Conservation (phyloP, 306 rosid species). For the Castanospermum australe region DNA sequence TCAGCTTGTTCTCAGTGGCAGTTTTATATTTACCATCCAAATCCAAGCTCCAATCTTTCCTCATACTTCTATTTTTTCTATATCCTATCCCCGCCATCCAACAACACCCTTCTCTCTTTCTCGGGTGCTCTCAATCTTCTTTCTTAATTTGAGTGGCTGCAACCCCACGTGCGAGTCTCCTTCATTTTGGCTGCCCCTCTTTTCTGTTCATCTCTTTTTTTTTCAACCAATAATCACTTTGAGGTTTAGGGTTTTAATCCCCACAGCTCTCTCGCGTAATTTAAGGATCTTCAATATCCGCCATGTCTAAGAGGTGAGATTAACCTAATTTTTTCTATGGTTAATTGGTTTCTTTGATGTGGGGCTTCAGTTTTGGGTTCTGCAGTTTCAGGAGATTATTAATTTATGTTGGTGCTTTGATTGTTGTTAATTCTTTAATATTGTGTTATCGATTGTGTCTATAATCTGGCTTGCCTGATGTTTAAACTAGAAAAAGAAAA, state of each 20-base stretch:
- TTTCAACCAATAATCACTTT: background rate
- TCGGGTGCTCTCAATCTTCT: background rate
- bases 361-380: background rate
- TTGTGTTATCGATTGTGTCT: conserved; percentile 5
- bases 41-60: conserved; percentile 1
- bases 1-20: background rate
- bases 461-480: background rate
- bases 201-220: background rate
- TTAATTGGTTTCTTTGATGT: background rate
- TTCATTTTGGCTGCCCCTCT: background rate
- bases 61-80: background rate
- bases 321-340: background rate
- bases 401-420: background rate
- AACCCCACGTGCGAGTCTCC: conserved; percentile 25
- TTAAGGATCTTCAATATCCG: background rate
- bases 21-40: conserved; percentile 1
- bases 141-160: conserved; percentile 24
- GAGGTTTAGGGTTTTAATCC: conserved; percentile 57
- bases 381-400: background rate
- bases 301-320: conserved; percentile 53
- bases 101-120: background rate
- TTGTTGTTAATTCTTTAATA: background rate
- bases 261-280: background rate
- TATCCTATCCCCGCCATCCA: conserved; percentile 5
- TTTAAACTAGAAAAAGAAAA: background rate